These are phyloP conservation scores for Vanderwaltozyma polyspora DNA, from an alignment of 805 yeast species.

Conservation along the genomic window DNA sequence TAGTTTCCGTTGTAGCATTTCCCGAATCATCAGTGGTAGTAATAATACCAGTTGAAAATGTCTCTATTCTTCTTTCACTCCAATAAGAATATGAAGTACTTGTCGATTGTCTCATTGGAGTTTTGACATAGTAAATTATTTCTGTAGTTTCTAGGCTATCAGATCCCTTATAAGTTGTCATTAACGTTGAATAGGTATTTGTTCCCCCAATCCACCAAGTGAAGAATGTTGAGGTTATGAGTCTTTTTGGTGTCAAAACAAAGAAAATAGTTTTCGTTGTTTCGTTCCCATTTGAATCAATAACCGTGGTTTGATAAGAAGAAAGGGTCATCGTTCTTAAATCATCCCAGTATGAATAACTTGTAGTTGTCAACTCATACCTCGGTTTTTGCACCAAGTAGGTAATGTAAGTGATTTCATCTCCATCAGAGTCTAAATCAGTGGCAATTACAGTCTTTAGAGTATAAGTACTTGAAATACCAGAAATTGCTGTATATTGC, in stretches of 20 bases:
- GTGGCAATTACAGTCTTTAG: conserved; percentile 1
- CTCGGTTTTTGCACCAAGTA: conserved; percentile 1
- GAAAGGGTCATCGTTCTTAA: background rate
- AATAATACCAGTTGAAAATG: conserved; percentile 3
- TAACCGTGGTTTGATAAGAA: background rate
- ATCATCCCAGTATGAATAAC: background rate
- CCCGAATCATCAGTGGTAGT: conserved; percentile 4
- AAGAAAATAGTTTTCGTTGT: conserved; percentile 1
- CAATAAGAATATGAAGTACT: background rate
- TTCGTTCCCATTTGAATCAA: background rate
- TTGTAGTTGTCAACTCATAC: background rate
- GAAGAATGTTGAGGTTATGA: background rate
- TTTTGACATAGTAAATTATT: conserved; percentile 2
- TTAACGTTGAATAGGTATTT: conserved; percentile 2
- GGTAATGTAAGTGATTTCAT: background rate
- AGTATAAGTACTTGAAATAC: background rate
- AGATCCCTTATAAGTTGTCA: conserved; percentile 4
- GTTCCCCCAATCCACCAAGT: background rate
- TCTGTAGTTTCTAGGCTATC: conserved; percentile 5
- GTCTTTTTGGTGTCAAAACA: background rate
- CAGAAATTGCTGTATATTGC: background rate
- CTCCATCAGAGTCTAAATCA: background rate
- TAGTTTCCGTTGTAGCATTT: conserved; percentile 3
- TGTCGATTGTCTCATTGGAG: conserved; percentile 3
- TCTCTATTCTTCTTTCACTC: conserved; percentile 1